Conservation (phyloP, 1,139 yeast genomes). For the Protomyces macrosporus region DNA sequence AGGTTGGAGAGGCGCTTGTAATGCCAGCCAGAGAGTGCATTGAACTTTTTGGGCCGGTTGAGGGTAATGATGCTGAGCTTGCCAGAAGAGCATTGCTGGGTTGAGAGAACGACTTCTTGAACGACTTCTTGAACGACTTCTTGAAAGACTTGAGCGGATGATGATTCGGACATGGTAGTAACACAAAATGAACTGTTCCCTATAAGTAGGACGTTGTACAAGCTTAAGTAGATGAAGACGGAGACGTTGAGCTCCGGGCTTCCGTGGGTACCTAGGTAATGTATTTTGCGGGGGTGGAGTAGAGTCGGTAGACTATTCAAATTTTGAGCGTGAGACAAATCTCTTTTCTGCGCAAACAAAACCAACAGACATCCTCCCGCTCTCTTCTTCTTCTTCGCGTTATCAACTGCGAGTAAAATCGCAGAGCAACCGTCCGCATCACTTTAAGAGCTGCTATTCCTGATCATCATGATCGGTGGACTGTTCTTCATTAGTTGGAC, state of each 20-base stretch:
- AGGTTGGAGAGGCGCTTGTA: conserved; percentile 39
- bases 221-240: too few relatives aligned
- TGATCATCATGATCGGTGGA: background rate
- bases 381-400: background rate
- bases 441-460: background rate
- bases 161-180: too few relatives aligned
- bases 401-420: background rate
- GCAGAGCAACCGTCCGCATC: conserved; percentile 1
- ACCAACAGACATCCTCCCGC: too few relatives aligned
- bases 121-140: background rate
- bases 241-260: too few relatives aligned
- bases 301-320: too few relatives aligned
- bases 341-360: too few relatives aligned
- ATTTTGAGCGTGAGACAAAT: too few relatives aligned
- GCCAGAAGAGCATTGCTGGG: background rate
- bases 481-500: conserved; percentile 1
- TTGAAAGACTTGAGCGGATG: background rate
- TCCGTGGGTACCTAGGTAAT: too few relatives aligned
- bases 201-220: too few relatives aligned
- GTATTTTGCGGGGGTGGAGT: too few relatives aligned
- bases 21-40: conserved; percentile 13
- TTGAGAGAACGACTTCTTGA: background rate
- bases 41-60: conserved; percentile 6
- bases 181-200: too few relatives aligned
- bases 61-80: conserved; percentile 8